phyloP scores from a whole-genome alignment of 225 moss, liverwort and hornwort species.

The Ulota crispa region DNA sequence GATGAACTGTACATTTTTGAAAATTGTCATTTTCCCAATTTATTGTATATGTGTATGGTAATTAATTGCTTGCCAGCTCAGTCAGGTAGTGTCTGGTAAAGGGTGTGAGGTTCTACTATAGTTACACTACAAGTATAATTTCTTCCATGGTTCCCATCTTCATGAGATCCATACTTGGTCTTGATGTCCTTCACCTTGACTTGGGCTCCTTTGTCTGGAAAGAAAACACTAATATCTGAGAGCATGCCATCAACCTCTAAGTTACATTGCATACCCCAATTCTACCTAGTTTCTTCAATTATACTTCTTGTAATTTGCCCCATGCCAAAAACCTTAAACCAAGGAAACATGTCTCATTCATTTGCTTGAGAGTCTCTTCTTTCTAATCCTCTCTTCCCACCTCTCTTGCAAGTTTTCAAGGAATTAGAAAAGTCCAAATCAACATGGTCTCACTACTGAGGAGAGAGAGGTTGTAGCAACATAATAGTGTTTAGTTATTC shows the following conservation, averaged over 20 bases:
- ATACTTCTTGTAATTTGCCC: background rate
- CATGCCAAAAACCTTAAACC: background rate
- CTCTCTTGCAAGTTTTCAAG: background rate
- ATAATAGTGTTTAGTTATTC: background rate
- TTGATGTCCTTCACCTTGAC: constrained; percentile 61
- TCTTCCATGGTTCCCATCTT: constrained; percentile 48
- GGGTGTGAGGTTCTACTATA: constrained; percentile 49
- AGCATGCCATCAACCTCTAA: background rate
- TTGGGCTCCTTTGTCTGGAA: constrained; percentile 50
- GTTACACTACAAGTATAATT: constrained; percentile 48
- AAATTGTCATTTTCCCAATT: too few species aligned
- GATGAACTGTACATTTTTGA: too few species aligned
- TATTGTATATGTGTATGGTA: too few species aligned
- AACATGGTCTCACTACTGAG: too few species aligned
- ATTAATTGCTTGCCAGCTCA: constrained; percentile 45
- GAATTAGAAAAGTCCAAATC: background rate
- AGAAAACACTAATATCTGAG: constrained; percentile 59
- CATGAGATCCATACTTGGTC: constrained; percentile 63
- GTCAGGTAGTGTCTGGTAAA: constrained; percentile 50
- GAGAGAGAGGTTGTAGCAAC: too few species aligned
- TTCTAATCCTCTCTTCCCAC: background rate
- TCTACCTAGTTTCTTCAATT: background rate
- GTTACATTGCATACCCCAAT: background rate
- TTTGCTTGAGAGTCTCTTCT: background rate
- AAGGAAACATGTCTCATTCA: background rate